Percentiles rank a stretch among this genome's conserved stretches.
phyloP scores from a whole-genome alignment of 1,139 yeast genomes.

The Geotrichum cucujoidarum region DNA sequence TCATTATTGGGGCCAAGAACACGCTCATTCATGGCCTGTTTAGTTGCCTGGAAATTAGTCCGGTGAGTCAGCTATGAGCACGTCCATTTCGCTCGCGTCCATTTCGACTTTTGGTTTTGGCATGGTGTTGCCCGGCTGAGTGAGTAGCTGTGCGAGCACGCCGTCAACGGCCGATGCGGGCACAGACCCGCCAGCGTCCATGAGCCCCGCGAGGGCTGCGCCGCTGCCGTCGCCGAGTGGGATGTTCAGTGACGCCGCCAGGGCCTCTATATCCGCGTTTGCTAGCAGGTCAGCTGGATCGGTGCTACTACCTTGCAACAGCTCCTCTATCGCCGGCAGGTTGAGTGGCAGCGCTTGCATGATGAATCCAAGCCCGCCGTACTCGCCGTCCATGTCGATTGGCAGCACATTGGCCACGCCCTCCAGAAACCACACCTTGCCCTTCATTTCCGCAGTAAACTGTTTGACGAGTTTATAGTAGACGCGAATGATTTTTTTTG shows the following conservation, averaged over 20 bases:
- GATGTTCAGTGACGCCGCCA: neutral
- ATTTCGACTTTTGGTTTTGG: too few relatives aligned
- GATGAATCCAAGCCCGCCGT: conserved; percentile 37
- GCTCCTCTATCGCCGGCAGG: conserved; percentile 1
- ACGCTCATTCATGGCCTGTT: too few relatives aligned
- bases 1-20: too few relatives aligned
- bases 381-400: conserved; percentile 36
- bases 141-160: neutral
- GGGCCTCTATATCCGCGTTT: neutral
- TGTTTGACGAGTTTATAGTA: conserved; percentile 77
- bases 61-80: too few relatives aligned
- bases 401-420: conserved; percentile 78
- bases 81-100: too few relatives aligned
- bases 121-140: too few relatives aligned
- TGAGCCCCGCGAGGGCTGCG: neutral
- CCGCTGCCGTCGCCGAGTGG: neutral
- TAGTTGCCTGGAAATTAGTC: too few relatives aligned
- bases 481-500: conserved; percentile 85
- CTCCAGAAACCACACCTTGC: conserved; percentile 88
- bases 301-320: neutral
- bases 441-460: conserved; percentile 81
- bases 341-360: neutral
- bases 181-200: neutral
- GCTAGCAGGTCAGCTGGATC: neutral
- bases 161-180: neutral